phyloP scores from a whole-genome alignment of 257 asterid species.

The Penstemon barbatus region DNA sequence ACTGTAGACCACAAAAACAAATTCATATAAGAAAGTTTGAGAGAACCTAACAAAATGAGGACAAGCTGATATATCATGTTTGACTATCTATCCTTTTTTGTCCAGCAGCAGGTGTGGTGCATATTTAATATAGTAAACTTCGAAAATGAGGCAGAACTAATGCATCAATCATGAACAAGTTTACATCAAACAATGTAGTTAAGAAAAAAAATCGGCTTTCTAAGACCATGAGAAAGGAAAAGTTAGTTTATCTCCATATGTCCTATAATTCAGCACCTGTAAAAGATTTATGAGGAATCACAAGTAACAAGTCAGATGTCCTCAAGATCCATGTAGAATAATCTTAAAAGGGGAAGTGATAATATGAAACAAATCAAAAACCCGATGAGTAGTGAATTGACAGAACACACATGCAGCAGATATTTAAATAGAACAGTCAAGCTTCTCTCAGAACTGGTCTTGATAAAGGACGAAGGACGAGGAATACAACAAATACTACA shows the following conservation, averaged over 20 bases:
- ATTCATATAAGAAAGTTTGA: not conserved
- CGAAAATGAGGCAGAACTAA: not conserved
- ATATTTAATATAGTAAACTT: not conserved
- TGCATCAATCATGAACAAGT: not conserved
- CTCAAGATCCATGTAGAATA: not conserved
- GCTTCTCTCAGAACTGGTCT: not conserved
- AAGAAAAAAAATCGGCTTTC: not conserved
- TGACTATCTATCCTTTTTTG: not conserved
- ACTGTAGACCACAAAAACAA: conserved; percentile 5
- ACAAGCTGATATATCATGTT: not conserved
- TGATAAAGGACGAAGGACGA: not conserved
- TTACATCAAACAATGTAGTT: not conserved
- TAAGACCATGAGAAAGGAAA: not conserved
- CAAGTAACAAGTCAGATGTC: not conserved
- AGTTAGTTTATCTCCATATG: not conserved
- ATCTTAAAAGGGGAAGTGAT: not conserved
- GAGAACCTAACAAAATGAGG: not conserved
- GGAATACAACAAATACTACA: not conserved
- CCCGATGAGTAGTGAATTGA: not conserved
- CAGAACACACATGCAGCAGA: conserved; percentile 7
- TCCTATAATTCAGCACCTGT: not conserved
- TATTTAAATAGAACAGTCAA: not conserved
- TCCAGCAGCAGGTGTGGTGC: not conserved
- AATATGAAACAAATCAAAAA: not conserved
- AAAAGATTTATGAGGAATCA: not conserved